Conservation (phyloP, 2,329 filamentous ascomycete species). For the Pleoardoris graminearum region DNA sequence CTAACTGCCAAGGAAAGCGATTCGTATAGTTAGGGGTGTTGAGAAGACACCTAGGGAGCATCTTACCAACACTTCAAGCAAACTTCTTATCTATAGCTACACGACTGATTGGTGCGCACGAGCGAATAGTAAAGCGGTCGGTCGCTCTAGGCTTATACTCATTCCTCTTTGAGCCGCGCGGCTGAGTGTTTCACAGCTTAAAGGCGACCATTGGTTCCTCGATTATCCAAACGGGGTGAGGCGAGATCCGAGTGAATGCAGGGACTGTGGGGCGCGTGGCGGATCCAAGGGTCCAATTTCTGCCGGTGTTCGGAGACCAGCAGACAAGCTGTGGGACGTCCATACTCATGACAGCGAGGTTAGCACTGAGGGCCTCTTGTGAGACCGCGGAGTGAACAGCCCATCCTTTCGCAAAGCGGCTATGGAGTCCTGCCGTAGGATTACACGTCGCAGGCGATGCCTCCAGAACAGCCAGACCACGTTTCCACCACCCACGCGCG, state of each 20-base stretch:
- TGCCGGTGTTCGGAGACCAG: slow-evolving; percentile 17
- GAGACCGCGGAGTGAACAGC: too few relatives aligned
- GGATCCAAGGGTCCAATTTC: slow-evolving; percentile 9
- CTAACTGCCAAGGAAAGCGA: background rate
- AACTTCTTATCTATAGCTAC: slow-evolving; percentile 3
- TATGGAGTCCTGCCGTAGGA: background rate
- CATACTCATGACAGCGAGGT: slow-evolving; percentile 2
- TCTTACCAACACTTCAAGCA: background rate
- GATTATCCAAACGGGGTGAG: background rate
- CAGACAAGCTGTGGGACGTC: slow-evolving; percentile 4
- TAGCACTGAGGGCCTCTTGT: too few relatives aligned
- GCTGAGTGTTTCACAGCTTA: slow-evolving; percentile 1
- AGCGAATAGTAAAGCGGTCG: background rate
- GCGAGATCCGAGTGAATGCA: slow-evolving; percentile 1
- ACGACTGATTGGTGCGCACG: background rate
- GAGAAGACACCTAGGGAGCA: background rate
- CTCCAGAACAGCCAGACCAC: slow-evolving; percentile 1
- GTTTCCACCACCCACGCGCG: slow-evolving; percentile 6
- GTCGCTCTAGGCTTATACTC: slow-evolving; percentile 2
- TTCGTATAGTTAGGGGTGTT: background rate
- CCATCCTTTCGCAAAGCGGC: background rate
- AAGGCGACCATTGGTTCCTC: background rate
- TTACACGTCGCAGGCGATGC: background rate
- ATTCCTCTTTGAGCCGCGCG: slow-evolving; percentile 2
- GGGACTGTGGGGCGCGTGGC: slow-evolving; percentile 4